Evolutionary conservation across 768 basidiomycete species (phyloP).

Genomic region (Lentinula raphanica): DNA sequence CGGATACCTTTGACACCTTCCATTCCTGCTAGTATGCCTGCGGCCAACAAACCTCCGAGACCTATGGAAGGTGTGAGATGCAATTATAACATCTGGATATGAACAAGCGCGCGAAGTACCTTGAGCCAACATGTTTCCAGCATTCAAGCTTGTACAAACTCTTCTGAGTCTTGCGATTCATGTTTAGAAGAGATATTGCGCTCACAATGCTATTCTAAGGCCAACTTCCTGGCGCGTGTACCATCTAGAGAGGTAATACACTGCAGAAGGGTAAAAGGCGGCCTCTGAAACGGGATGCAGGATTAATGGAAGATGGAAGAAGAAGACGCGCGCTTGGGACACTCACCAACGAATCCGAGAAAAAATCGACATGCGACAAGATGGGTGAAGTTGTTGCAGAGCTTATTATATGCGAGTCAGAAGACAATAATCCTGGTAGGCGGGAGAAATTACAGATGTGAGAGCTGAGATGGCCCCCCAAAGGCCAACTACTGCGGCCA

Average conservation of each 20-base stretch:
- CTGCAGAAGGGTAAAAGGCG: slow-evolving; percentile 22
- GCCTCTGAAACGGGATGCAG: slow-evolving; percentile 12
- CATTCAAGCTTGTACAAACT: slow-evolving; percentile 2
- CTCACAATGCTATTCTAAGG: slow-evolving; percentile 28
- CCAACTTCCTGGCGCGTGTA: slow-evolving; percentile 35
- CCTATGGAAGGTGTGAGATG: not conserved
- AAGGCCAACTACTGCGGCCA: slow-evolving; percentile 21
- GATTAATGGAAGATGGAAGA: not conserved
- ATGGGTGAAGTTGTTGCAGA: slow-evolving; percentile 22
- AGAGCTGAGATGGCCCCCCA: slow-evolving; percentile 33
- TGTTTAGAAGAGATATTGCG: slow-evolving; percentile 30
- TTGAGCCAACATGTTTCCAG: slow-evolving; percentile 23
- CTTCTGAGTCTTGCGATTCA: slow-evolving; percentile 22
- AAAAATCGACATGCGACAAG: slow-evolving; percentile 29
- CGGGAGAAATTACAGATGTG: slow-evolving; percentile 22
- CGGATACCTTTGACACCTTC: slow-evolving; percentile 32
- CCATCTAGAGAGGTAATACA: slow-evolving; percentile 33
- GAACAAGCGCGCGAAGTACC: slow-evolving; percentile 21
- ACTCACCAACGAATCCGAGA: slow-evolving; percentile 30
- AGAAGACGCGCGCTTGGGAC: not conserved
- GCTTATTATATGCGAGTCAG: not conserved
- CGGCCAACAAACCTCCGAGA: slow-evolving; percentile 31
- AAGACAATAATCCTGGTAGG: not conserved
- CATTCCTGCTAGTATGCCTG: slow-evolving; percentile 38
- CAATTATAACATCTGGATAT: not conserved